These are phyloP conservation scores for Leccinum boreale DNA, from an alignment of 768 basidiomycete genomes.

Conservation along the genomic window DNA sequence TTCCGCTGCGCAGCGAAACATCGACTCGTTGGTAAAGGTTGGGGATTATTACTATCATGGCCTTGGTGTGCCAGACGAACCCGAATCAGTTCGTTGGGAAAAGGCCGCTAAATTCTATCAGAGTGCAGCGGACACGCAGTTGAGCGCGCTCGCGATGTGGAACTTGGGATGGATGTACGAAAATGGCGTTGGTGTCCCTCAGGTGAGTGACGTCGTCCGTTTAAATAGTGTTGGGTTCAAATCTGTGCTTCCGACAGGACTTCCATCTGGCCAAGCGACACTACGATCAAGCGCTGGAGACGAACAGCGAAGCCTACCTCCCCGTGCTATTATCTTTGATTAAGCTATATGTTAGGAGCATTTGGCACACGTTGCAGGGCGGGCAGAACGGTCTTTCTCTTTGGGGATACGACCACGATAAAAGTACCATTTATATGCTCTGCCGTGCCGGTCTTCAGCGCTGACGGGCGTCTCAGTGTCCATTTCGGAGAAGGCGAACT, in stretches of 20 bases:
- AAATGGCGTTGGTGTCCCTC: slow-evolving; percentile 87
- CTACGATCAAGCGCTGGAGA: slow-evolving; percentile 87
- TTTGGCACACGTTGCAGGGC: slow-evolving; percentile 79
- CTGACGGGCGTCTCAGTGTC: slow-evolving; percentile 23
- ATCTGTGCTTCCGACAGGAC: slow-evolving; percentile 48
- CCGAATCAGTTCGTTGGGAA: slow-evolving; percentile 65
- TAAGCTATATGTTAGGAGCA: slow-evolving; percentile 77
- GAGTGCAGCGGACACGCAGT: slow-evolving; percentile 87
- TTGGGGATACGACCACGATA: slow-evolving; percentile 59
- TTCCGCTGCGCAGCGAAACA: slow-evolving; percentile 88
- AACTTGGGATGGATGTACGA: slow-evolving; percentile 99
- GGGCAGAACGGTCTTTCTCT: slow-evolving; percentile 65
- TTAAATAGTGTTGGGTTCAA: not conserved
- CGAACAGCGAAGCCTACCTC: slow-evolving; percentile 84
- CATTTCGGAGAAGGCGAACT: slow-evolving; percentile 17
- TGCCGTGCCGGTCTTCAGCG: not conserved
- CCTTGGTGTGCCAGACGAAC: slow-evolving; percentile 70
- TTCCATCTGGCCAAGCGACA: slow-evolving; percentile 96
- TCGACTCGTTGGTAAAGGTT: slow-evolving; percentile 97
- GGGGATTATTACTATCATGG: slow-evolving; percentile 97
- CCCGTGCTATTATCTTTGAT: slow-evolving; percentile 80
- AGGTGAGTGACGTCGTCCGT: slow-evolving; percentile 43
- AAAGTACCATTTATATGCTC: slow-evolving; percentile 14
- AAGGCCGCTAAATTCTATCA: slow-evolving; percentile 94
- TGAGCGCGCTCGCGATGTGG: slow-evolving; percentile 96